Base-by-base conservation (phyloP, 495 filamentous ascomycete species). In the Delitschia confertaspora region DNA sequence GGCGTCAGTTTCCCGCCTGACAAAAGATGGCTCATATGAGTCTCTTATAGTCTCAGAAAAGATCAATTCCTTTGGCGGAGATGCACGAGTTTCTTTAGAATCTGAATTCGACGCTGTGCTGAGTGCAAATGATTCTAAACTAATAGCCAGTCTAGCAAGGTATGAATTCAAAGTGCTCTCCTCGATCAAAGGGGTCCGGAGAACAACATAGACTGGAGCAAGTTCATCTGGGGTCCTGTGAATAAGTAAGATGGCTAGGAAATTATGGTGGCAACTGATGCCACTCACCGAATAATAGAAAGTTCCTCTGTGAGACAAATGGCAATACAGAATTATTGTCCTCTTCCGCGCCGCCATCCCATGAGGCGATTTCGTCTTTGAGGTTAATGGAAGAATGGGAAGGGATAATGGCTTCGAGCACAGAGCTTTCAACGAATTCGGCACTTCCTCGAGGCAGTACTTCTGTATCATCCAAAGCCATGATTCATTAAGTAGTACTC, bases 341-440 rank as follows among this genome's bases (percentile, higher is more conserved):
- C 59, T 68, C 40, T 67, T 69, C 30, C 69, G 68, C 39, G 65
- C 65, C 36, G 70, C 66, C 62, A 72, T 71, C 65, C 45, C 68
- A 72, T 36, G 66, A 66, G 37, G 65, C 63, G 26, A 75, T 56
- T 14, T 67, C 65, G 23, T 76, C 69, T 47, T 83, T 74, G 27
- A 88, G 68, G 53, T 79, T 67, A 47, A 87, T 69, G 27, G 75
- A 56, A 29, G 83, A 78, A 23, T 74, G 71, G 45, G 80, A 68
- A 18, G 88, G 88, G 22, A 93, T 73, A 41, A 95, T 69, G 26
- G 88, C 85, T 42, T 81, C 79, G 19, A 95, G 67, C 32, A 81
- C 73, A 11, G 85, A 81, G 64, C 75, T 68, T 45, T 86, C 75
- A 42, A 82, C 67, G 55, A 89, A 79, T 47, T 83, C 75, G n/a